These are phyloP conservation scores for Musa beccarii DNA, from an alignment of 176 grass and related monocot genomes.

Conservation along the genomic window DNA sequence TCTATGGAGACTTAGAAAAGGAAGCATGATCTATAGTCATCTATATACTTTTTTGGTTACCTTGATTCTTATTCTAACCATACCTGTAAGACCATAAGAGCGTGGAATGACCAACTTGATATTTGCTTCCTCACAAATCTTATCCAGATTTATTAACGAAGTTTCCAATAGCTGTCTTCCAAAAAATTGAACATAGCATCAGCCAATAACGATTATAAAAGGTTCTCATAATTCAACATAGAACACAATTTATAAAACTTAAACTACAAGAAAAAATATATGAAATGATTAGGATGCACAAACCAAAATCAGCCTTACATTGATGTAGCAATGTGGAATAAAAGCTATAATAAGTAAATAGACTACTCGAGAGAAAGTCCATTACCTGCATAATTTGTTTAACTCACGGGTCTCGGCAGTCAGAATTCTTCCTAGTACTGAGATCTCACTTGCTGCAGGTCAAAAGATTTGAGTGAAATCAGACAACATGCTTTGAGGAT, in stretches of 20 bases:
- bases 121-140: constrained; percentile 64
- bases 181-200: constrained; percentile 15
- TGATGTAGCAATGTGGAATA: too few relatives aligned
- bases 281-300: background rate
- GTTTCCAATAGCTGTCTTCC: constrained; percentile 53
- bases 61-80: constrained; percentile 78
- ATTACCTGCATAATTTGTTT: too few relatives aligned
- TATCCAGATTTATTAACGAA: constrained; percentile 75
- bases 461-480: too few relatives aligned
- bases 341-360: too few relatives aligned
- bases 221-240: background rate
- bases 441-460: too few relatives aligned
- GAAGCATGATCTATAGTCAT: background rate
- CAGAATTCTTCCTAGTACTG: too few relatives aligned
- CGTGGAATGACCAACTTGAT: constrained; percentile 43
- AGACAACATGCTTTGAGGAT: too few relatives aligned
- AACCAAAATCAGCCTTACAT: background rate
- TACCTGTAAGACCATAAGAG: constrained; percentile 41
- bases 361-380: too few relatives aligned
- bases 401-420: too few relatives aligned
- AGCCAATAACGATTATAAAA: background rate
- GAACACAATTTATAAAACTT: background rate
- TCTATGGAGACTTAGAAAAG: background rate
- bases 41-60: constrained; percentile 28
- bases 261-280: background rate